Conservation (phyloP, 2,329 filamentous ascomycete genomes). For the Aspergillus hortae region DNA sequence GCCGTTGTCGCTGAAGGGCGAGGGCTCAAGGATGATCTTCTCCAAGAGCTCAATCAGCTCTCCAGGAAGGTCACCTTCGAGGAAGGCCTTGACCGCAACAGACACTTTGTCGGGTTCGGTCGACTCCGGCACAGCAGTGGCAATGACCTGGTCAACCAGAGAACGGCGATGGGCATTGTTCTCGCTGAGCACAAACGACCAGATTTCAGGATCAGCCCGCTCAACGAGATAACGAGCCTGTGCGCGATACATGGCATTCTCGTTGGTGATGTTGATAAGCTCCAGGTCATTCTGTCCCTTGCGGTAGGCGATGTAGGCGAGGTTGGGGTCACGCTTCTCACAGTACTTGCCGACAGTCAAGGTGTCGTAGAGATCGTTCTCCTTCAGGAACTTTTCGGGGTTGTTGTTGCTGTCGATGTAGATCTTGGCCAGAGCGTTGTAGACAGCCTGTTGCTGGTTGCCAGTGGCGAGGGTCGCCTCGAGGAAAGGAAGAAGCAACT, state of each 20-base stretch:
- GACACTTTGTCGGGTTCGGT: conserved; percentile 93
- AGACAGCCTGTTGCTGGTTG: conserved; percentile 94
- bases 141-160: conserved; percentile 92
- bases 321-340: conserved; percentile 94
- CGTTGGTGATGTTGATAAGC: conserved; percentile 95
- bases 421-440: conserved; percentile 96
- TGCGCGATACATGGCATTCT: conserved; percentile 99
- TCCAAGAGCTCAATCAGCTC: conserved; percentile 97
- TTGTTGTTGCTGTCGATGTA: conserved; percentile 99
- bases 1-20: conserved; percentile 94
- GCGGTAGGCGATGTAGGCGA: conserved; percentile 89
- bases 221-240: conserved; percentile 94
- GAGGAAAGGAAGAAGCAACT: conserved; percentile 92
- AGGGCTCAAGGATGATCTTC: conserved; percentile 99
- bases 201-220: conserved; percentile 83
- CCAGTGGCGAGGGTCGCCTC: conserved; percentile 85
- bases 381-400: conserved; percentile 93
- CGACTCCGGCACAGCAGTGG: conserved; percentile 89
- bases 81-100: conserved; percentile 87
- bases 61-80: conserved; percentile 82
- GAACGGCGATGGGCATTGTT: conserved; percentile 96
- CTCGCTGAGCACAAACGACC: conserved; percentile 88
- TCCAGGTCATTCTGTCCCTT: conserved; percentile 98
- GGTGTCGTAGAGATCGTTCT: conserved; percentile 95
- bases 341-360: conserved; percentile 94